Base-by-base conservation (phyloP, 2,329 filamentous ascomycete genomes). In the Pyrenophora seminiperda region DNA sequence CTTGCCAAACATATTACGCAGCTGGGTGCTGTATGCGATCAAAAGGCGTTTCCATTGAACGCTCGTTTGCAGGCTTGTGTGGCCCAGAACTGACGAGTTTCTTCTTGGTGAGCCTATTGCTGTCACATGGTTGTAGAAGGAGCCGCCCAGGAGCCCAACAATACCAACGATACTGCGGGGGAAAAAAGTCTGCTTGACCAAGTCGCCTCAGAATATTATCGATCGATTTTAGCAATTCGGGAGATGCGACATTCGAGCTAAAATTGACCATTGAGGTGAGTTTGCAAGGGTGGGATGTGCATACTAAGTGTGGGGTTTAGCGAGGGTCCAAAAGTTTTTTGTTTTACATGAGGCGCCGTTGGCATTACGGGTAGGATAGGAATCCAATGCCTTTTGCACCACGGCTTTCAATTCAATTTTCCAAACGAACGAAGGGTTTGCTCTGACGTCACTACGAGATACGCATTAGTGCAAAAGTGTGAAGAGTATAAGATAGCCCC, bases 231-330 rank as follows among this genome's bases (percentile, higher is more conserved):
- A 11, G 24, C 10, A 27, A 3, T 42, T 41, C 38, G 40, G 39
- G 44, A 50, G 49, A 31, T 37, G 15, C 40, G 44, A 49, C 37
- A 50, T 50, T 55, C 47, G 53, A 47, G 41, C 39, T 41, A 32
- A 34, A 56, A 50, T 38, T 43, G 46, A 44, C 42, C 44, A 53
- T 41, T 47, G 44, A 50, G 17, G 42, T 39, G 58, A 49, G 56
- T 42, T 50, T 45, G 20, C 52, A 44, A 57, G 40, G 56, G 58
- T 54, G 56, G 39, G 56, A 52, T n/a, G n/a, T n/a, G n/a, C n/a
- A n/a, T 52, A 41, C 49, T 31, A 48, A 54, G 52, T 62, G 62
- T 65, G 62, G 62, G 62, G 61, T 62, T 58, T 61, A 60, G 61
- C 59, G 53, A 54, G 53, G 30, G 7, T 52, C 53, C 58, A 60